Percentiles rank a stretch among this genome's conserved stretches.
phyloP scores from a whole-genome alignment of 2,329 filamentous ascomycete species.

The Pseudocercospora macadamiae region DNA sequence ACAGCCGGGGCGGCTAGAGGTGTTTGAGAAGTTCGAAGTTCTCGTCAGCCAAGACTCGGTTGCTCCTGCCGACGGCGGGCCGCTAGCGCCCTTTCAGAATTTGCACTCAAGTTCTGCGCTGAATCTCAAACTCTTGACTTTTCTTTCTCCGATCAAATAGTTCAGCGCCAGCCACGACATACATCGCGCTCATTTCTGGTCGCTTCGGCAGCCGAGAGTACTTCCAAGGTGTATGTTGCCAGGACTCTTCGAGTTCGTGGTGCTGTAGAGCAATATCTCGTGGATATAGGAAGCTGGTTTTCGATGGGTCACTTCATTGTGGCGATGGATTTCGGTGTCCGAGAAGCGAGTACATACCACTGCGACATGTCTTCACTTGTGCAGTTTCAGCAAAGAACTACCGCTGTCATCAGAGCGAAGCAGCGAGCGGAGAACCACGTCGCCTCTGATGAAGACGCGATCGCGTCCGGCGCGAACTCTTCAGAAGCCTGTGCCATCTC shows the following conservation, averaged over 20 bases:
- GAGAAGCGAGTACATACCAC: constrained; percentile 66
- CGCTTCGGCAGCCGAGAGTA: constrained; percentile 18
- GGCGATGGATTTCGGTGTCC: constrained; percentile 73
- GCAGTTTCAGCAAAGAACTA: no score
- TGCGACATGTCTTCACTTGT: constrained; percentile 1
- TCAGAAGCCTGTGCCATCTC: no score
- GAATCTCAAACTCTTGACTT: constrained; percentile 14
- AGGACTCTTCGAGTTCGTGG: constrained; percentile 61
- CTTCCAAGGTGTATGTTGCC: constrained; percentile 69
- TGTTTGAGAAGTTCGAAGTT: no score
- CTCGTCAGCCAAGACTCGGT: not conserved
- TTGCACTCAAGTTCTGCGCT: not conserved
- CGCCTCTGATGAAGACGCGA: no score
- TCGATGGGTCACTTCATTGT: constrained; percentile 72
- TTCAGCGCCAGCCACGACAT: constrained; percentile 71
- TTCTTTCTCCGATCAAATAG: constrained; percentile 57
- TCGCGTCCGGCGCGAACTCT: no score
- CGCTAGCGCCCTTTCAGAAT: not conserved
- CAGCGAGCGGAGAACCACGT: no score
- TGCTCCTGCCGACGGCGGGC: not conserved
- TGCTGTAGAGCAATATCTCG: constrained; percentile 65
- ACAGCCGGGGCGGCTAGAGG: no score
- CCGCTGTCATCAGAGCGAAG: no score
- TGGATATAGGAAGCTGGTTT: constrained; percentile 69
- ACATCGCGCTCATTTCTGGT: constrained; percentile 44